Evolutionary conservation across 139 green algal species (phyloP).

Genomic region (Pseudopediastrum boryanum): DNA sequence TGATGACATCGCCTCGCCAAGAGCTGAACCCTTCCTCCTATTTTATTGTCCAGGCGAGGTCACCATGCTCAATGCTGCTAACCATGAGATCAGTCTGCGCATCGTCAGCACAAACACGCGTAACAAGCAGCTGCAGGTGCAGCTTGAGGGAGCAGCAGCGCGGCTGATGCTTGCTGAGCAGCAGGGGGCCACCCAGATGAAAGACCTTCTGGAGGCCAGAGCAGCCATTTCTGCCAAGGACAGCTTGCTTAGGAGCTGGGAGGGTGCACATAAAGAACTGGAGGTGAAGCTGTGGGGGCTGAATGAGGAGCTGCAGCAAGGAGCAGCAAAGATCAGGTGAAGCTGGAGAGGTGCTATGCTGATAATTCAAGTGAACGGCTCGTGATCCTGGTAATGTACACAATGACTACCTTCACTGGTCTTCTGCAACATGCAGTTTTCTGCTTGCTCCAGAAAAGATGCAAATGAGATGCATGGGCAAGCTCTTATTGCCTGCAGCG

Average conservation of each 20-base stretch:
- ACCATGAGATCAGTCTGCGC: constrained; percentile 24
- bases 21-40: background rate
- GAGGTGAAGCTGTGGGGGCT: constrained; percentile 3
- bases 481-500: no score
- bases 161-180: constrained; percentile 4
- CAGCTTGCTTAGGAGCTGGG: constrained; percentile 8
- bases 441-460: no score
- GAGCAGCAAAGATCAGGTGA: constrained; percentile 23
- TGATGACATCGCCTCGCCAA: no score
- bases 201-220: background rate
- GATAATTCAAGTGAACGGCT: no score
- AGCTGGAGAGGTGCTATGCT: no score
- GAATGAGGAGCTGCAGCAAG: background rate
- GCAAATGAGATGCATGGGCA: no score
- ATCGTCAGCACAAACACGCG: constrained; percentile 8
- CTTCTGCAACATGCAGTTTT: no score
- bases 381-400: no score
- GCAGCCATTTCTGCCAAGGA: constrained; percentile 23
- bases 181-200: constrained; percentile 11
- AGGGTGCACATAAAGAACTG: constrained; percentile 14
- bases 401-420: no score
- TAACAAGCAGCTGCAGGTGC: constrained; percentile 35
- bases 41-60: constrained; percentile 11
- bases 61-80: constrained; percentile 24
- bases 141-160: constrained; percentile 15